phyloP scores from a whole-genome alignment of 345 rosid genomes.

The Aurinia saxatilis region DNA sequence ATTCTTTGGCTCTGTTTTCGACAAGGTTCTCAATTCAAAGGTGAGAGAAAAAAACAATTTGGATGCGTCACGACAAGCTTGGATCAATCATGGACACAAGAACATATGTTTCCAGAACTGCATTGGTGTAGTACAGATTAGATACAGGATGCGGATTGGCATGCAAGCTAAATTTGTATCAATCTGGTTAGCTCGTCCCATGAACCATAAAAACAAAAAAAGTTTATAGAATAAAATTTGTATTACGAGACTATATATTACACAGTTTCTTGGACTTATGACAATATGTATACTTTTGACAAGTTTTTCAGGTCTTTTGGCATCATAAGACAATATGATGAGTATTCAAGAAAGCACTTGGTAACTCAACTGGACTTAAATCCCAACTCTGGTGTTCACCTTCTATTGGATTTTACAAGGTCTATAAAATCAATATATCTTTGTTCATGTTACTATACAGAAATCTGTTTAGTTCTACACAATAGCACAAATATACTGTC shows the following conservation, averaged over 20 bases:
- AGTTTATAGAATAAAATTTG: too few relatives aligned
- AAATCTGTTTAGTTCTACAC: too few relatives aligned
- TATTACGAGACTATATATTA: too few relatives aligned
- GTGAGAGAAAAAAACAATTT: background rate
- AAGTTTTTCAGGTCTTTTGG: constrained; percentile 57
- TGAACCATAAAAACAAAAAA: constrained; percentile 41
- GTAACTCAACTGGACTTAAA: constrained; percentile 32
- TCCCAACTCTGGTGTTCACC: background rate
- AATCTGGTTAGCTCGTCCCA: constrained; percentile 41
- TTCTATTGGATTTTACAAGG: too few relatives aligned
- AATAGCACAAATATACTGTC: too few relatives aligned
- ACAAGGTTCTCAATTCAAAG: constrained; percentile 9
- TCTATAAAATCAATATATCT: too few relatives aligned
- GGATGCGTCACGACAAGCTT: constrained; percentile 43
- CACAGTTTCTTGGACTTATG: too few relatives aligned
- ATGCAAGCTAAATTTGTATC: too few relatives aligned
- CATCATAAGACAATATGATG: constrained; percentile 54
- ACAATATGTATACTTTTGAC: too few relatives aligned
- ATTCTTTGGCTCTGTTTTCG: background rate
- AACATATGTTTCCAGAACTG: constrained; percentile 35
- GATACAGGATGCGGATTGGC: too few relatives aligned
- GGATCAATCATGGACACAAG: constrained; percentile 24
- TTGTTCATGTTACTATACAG: too few relatives aligned
- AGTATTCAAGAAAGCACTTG: constrained; percentile 49
- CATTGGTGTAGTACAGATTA: constrained; percentile 75